Conservation (phyloP, 148 eudicot genomes). For the Camellia sinensis region DNA sequence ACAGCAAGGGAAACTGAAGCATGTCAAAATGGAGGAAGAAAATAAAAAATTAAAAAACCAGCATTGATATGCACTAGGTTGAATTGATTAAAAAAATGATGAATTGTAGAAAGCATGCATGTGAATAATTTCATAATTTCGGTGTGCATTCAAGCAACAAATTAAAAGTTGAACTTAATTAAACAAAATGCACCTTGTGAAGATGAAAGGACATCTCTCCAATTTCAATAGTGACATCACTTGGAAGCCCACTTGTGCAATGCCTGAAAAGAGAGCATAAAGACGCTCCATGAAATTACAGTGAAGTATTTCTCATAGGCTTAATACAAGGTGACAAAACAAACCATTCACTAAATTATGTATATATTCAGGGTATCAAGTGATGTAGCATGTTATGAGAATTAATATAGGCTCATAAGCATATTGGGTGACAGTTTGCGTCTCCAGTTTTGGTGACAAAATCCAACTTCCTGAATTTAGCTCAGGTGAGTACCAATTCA, state of each 20-base stretch:
- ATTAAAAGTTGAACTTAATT: not conserved
- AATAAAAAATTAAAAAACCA: not conserved
- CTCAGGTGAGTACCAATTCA: not conserved
- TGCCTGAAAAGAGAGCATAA: slow-evolving; percentile 37
- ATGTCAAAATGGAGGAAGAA: not conserved
- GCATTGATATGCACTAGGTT: not conserved
- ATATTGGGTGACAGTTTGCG: not conserved
- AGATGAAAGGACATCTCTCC: slow-evolving; percentile 56
- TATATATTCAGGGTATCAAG: not conserved
- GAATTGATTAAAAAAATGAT: not conserved
- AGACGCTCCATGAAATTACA: not conserved
- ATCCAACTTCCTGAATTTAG: not conserved
- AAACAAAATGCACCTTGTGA: slow-evolving; percentile 49
- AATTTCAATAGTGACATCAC: slow-evolving; percentile 68
- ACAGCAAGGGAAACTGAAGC: slow-evolving; percentile 60
- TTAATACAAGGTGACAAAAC: not conserved
- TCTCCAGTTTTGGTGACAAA: not conserved
- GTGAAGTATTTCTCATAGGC: not conserved
- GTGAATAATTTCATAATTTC: too few relatives aligned
- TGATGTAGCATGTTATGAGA: not conserved
- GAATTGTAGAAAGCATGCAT: not conserved
- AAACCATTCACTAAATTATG: not conserved
- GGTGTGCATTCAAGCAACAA: not conserved
- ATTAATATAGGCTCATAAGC: not conserved
- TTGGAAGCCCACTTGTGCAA: slow-evolving; percentile 69